These are phyloP conservation scores for Leccinum broughii DNA, from an alignment of 768 basidiomycete genomes.

Conservation along the genomic window DNA sequence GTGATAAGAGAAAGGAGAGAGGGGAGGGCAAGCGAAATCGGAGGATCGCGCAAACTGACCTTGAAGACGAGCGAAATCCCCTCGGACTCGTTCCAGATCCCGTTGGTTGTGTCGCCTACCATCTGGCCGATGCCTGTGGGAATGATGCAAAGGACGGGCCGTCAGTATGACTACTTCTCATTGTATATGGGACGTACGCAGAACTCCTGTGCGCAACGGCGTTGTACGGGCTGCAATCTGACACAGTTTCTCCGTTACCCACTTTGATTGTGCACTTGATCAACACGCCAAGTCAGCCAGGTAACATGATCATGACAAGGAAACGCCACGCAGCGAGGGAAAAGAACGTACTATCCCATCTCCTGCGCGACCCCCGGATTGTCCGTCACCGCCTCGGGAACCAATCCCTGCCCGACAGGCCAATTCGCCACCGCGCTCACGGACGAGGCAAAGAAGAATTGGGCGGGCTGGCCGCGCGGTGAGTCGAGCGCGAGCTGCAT, in stretches of 20 bases:
- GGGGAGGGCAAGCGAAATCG: not conserved
- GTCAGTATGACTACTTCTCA: not conserved
- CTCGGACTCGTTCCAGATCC: constrained; percentile 57
- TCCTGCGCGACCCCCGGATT: constrained; percentile 32
- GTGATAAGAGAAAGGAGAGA: not conserved
- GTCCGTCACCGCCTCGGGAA: constrained; percentile 27
- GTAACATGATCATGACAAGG: not conserved
- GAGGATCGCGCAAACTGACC: constrained; percentile 16
- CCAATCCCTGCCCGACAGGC: constrained; percentile 8
- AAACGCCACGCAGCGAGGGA: not conserved
- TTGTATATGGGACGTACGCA: constrained; percentile 17
- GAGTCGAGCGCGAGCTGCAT: constrained; percentile 49
- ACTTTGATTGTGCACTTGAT: constrained; percentile 41
- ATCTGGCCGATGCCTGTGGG: constrained; percentile 53
- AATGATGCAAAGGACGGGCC: not conserved
- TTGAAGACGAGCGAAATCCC: constrained; percentile 32
- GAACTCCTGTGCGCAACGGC: constrained; percentile 19
- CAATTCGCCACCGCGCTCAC: constrained; percentile 36
- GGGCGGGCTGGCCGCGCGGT: constrained; percentile 31
- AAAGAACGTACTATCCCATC: constrained; percentile 32
- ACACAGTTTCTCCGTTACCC: constrained; percentile 54
- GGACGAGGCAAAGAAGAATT: constrained; percentile 55
- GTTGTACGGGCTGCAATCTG: constrained; percentile 39
- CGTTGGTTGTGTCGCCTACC: constrained; percentile 49
- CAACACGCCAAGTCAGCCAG: not conserved